Conservation (phyloP, 176 grass and related monocot genomes). For the Phyllostachys edulis region DNA sequence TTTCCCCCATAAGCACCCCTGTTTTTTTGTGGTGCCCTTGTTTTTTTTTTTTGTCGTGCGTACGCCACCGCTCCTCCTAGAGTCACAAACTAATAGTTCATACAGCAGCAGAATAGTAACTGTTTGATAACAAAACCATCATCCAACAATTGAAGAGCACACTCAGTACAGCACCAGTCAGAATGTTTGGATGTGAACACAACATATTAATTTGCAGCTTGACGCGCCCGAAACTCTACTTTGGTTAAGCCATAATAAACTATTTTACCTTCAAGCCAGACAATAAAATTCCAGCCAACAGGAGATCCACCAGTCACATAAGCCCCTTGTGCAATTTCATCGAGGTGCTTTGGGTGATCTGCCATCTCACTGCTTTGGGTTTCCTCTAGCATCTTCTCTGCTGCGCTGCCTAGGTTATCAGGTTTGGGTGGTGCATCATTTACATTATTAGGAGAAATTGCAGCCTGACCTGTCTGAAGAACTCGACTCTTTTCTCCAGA, state of each 20-base stretch:
- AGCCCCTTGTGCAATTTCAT: conserved; percentile 45
- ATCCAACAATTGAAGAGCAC: not conserved
- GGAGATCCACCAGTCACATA: conserved; percentile 54
- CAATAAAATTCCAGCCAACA: conserved; percentile 63
- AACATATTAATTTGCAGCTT: conserved; percentile 30
- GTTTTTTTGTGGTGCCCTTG: too few relatives aligned
- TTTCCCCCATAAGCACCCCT: too few relatives aligned
- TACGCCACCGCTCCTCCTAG: not conserved
- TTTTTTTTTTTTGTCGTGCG: too few relatives aligned
- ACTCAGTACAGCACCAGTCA: conserved; percentile 3
- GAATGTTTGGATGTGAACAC: conserved; percentile 21
- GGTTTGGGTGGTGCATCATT: conserved; percentile 20
- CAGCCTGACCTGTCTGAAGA: conserved; percentile 31
- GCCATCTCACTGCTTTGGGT: conserved; percentile 20
- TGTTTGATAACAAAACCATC: not conserved
- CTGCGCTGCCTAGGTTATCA: conserved; percentile 27
- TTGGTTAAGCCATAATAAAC: conserved; percentile 47
- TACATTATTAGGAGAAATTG: conserved; percentile 36
- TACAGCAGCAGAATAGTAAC: not conserved
- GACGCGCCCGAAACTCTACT: conserved; percentile 20
- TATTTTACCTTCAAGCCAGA: conserved; percentile 44
- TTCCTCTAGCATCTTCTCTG: conserved; percentile 21
- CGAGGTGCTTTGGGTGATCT: conserved; percentile 46
- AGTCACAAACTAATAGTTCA: not conserved
- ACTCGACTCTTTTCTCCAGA: conserved; percentile 32